phyloP scores from a whole-genome alignment of 306 rosid genomes.

The Calophaca sinica region DNA sequence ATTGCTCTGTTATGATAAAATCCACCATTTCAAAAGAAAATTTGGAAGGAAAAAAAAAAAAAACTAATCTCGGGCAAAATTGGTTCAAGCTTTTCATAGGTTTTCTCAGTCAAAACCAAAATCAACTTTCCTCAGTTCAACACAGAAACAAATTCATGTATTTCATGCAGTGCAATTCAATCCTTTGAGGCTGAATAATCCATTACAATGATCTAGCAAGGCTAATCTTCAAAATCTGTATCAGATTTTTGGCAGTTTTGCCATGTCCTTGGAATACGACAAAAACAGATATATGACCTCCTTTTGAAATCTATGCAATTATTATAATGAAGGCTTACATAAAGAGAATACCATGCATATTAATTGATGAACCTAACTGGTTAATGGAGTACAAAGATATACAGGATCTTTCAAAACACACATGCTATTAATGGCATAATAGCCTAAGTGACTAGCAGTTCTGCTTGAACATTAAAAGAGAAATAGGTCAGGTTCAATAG shows the following conservation, averaged over 20 bases:
- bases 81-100: conserved; percentile 24
- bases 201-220: conserved; percentile 28
- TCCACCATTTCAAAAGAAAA: background rate
- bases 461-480: conserved; percentile 18
- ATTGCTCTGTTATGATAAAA: conserved; percentile 24
- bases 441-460: background rate
- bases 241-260: conserved; percentile 1
- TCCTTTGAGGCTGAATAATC: conserved; percentile 22
- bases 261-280: background rate
- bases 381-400: conserved; percentile 7
- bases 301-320: background rate
- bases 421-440: conserved; percentile 17
- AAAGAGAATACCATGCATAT: background rate
- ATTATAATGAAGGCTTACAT: background rate
- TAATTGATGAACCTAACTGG: conserved; percentile 15
- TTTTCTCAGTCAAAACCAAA: conserved; percentile 18
- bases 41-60: background rate
- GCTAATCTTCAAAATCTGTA: conserved; percentile 1
- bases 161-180: conserved; percentile 17
- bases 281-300: background rate
- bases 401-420: conserved; percentile 21
- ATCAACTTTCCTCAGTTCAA: conserved; percentile 31
- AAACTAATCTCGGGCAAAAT: conserved; percentile 22
- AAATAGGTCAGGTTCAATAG: conserved; percentile 22
- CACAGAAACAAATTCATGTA: conserved; percentile 15